Evolutionary conservation across 495 filamentous ascomycete species (phyloP).

Genomic region (Trichoderma reesei): DNA sequence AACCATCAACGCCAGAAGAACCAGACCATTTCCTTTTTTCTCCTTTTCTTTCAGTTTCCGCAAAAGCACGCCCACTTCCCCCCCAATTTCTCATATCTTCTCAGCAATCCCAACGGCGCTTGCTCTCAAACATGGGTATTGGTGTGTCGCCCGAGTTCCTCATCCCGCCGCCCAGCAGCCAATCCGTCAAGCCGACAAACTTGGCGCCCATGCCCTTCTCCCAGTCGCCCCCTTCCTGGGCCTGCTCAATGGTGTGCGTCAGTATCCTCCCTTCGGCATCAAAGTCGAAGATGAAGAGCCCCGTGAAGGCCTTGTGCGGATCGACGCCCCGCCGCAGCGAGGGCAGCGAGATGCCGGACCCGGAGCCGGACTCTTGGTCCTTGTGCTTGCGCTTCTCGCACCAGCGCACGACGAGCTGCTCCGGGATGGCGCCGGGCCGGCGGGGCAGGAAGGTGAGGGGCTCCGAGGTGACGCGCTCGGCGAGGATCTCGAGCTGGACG

Average conservation of each 20-base stretch:
- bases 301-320: conserved; percentile 55
- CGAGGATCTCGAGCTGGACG: conserved; percentile 74
- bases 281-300: conserved; percentile 91
- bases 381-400: conserved; percentile 40
- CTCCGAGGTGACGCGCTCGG: conserved; percentile 69
- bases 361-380: conserved; percentile 17
- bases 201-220: conserved; percentile 48
- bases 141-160: conserved; percentile 21
- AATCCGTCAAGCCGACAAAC: conserved; percentile 80
- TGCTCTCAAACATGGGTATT: conserved; percentile 26
- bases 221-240: conserved; percentile 65
- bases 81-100: not conserved
- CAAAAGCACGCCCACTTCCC: not conserved
- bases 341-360: conserved; percentile 13
- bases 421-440: conserved; percentile 41
- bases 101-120: conserved; percentile 10
- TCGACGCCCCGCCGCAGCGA: conserved; percentile 11
- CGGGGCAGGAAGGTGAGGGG: conserved; percentile 21
- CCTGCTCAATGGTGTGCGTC: conserved; percentile 89
- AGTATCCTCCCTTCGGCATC: conserved; percentile 77
- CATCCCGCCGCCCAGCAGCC: conserved; percentile 62
- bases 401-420: conserved; percentile 84
- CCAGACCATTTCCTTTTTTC: not conserved
- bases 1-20: not conserved
- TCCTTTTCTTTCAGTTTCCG: not conserved